Evolutionary conservation across 2,329 filamentous ascomycete species (phyloP).

Genomic region (Ceratocystis variospora): DNA sequence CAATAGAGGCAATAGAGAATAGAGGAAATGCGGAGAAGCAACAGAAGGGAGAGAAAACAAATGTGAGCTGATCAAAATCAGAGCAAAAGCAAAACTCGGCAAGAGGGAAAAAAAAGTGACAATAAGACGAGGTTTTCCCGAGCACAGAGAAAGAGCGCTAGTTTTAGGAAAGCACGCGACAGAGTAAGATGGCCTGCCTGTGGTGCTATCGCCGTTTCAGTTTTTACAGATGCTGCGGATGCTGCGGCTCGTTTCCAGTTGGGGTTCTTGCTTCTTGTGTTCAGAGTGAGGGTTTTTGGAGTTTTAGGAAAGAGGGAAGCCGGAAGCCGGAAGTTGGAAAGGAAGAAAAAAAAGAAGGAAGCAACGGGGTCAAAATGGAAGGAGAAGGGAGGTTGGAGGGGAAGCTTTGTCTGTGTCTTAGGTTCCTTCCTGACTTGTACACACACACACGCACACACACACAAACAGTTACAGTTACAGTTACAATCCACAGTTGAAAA

Average conservation of each 20-base stretch:
- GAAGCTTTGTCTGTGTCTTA: not conserved
- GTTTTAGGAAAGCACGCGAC: not conserved
- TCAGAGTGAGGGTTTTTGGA: not conserved
- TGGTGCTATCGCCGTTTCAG: not conserved
- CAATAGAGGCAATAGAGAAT: slow-evolving; percentile 7
- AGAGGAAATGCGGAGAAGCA: slow-evolving; percentile 1
- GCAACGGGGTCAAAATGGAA: not conserved
- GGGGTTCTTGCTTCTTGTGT: no score
- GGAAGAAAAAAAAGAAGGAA: not conserved
- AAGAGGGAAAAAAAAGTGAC: not conserved
- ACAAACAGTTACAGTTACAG: no score
- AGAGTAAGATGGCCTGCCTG: not conserved
- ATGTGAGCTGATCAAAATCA: not conserved
- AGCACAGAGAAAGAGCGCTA: slow-evolving; percentile 5
- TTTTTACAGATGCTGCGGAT: not conserved
- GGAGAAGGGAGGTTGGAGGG: not conserved
- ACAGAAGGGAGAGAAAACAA: not conserved
- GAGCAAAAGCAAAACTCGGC: slow-evolving; percentile 12
- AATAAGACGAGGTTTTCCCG: slow-evolving; percentile 7
- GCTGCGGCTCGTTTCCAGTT: not conserved
- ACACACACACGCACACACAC: not conserved
- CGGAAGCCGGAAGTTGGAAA: not conserved
- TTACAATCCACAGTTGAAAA: no score
- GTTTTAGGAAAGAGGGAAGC: not conserved
- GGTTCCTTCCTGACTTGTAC: slow-evolving; percentile 3